Base-by-base conservation (phyloP, 1,139 yeast genomes). In the Blastobotrys persicus region DNA sequence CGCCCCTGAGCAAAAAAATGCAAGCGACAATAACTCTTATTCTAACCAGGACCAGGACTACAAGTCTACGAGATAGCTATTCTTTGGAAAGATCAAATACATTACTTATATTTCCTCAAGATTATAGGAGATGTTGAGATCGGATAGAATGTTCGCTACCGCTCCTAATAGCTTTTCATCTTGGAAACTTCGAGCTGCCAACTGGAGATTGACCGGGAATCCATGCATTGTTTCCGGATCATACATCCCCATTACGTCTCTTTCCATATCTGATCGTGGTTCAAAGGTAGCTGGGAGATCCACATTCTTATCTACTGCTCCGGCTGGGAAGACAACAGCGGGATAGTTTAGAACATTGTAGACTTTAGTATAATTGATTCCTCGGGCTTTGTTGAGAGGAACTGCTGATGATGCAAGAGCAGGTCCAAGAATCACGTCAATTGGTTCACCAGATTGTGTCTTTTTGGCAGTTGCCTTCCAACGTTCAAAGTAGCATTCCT, bases 361-460 rank as follows among this genome's bases (percentile, higher is more conserved):
- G 13, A 71, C 70, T 28, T 76, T 65, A 16, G 81, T 75, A 60
- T 77, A 75, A 3, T 88, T 83, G 92, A 92, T 85, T 66, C 83
- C 83, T 62, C 77, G 78, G 12, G 85, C 77, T 46, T 78, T 77
- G 44, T 79, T 81, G 14, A 82, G 80, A 46, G 75, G 78, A 16
- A 89, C 88, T 3, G 94, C 89, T 48, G 83, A 85, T 52, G 85
- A 85, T 52, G 78, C 79, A 62, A 83, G 81, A 61, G 65, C 63
- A 2, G 77, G 77, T 13, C 61, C 50, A n/a, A 74, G 60, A 18
- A 70, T 49, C 44, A 68, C 72, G 52, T 73, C 77, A 13, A 72
- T 55, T 14, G 61, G 62, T 14, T 48, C 45, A 11, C 55, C 57
- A 17, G 31, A 65, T n/a, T 42, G 23, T 7, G 52, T 49, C 40